Evolutionary conservation across 1,284 basidiomycete genomes (phyloP), one percentile per base, ranked within the genome.

Genomic region (Leccinum pachyderme): DNA sequence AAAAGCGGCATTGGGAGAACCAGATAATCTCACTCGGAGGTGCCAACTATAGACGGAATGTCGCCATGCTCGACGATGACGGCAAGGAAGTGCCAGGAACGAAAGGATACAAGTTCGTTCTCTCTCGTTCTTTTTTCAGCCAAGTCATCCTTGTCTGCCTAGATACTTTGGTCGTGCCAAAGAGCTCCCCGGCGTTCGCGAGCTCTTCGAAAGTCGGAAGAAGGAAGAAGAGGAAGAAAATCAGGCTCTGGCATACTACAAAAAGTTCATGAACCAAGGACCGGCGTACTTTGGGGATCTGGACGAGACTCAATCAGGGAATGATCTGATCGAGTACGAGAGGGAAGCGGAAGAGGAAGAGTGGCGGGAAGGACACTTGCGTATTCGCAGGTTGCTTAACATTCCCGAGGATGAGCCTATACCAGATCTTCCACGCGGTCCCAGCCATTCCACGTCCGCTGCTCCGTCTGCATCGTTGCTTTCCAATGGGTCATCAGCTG

Each of bases 101-200:
- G n/a, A 91, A 97, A 62, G 96, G 95, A 53, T 99, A 98, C 83
- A 98, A 98, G 93, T 94, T 63, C 61, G 87, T 80, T 28, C 7
- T 7, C 2, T 29, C 5, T 29, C 11, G 18, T 2, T 18, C 27
- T 8, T 29, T 12, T 7, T 2, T 8, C 5, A 6, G 8, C 0
- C 27, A 27, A 5, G 11, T 35, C 7, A 8, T 29, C n/a, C 54
- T 6, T 55, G 33, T 33, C 55, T n/a, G 22, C 39, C 29, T 61
- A 95, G 93, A 68, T 98, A 98, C 74, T 99, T 99, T 75, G 97
- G 96, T 50, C 86, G 96, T 29, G 95, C 96, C 4, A 96, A 95
- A 68, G 97, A 98, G 52, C 79, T 99, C 5, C 97, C 96, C 0
- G 96, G 97, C 47, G 94, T 98, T 5, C 89, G 89, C 59, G 96